Conservation (phyloP, 2,329 filamentous ascomycete genomes). For the Mariannaea sp. region DNA sequence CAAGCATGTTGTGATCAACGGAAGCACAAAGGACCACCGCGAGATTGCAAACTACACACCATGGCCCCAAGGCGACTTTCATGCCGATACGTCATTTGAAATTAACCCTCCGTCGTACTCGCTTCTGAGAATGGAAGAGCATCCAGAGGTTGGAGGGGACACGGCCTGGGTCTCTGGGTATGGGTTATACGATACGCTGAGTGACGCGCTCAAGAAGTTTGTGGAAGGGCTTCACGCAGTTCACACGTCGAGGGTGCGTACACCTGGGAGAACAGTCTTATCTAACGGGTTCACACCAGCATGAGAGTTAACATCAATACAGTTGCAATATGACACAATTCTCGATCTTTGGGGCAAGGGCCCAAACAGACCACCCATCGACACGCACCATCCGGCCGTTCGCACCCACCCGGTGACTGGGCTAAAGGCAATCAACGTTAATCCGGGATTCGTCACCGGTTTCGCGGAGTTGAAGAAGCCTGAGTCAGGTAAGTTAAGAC, state of each 20-base stretch:
- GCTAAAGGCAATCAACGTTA: constrained; percentile 52
- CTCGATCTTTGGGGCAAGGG: constrained; percentile 16
- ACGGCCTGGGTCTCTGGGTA: constrained; percentile 55
- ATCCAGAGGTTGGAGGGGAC: constrained; percentile 52
- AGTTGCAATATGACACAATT: constrained; percentile 21
- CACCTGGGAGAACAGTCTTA: neutral
- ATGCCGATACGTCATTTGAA: constrained; percentile 57
- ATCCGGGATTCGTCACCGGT: constrained; percentile 51
- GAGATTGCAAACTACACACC: constrained; percentile 50
- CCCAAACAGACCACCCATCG: constrained; percentile 48
- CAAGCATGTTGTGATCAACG: constrained; percentile 49
- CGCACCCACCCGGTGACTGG: constrained; percentile 55
- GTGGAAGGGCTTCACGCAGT: constrained; percentile 51
- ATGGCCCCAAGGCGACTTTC: constrained; percentile 45
- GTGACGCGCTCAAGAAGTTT: constrained; percentile 48
- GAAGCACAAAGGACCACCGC: constrained; percentile 51
- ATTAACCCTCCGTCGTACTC: constrained; percentile 57
- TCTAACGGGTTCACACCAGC: too few species aligned
- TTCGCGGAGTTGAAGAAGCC: constrained; percentile 55
- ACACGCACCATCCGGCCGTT: constrained; percentile 54
- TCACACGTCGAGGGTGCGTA: constrained; percentile 45
- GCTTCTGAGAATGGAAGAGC: constrained; percentile 56
- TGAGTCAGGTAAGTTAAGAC: constrained; percentile 48
- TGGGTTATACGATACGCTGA: constrained; percentile 52
- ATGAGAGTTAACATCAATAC: neutral